A percentile compares a stretch with the other conserved stretches of the same genome.
These are phyloP conservation scores for Sugiyamaella boreocaroliniensis DNA, from an alignment of 805 yeast genomes.

Conservation along the genomic window DNA sequence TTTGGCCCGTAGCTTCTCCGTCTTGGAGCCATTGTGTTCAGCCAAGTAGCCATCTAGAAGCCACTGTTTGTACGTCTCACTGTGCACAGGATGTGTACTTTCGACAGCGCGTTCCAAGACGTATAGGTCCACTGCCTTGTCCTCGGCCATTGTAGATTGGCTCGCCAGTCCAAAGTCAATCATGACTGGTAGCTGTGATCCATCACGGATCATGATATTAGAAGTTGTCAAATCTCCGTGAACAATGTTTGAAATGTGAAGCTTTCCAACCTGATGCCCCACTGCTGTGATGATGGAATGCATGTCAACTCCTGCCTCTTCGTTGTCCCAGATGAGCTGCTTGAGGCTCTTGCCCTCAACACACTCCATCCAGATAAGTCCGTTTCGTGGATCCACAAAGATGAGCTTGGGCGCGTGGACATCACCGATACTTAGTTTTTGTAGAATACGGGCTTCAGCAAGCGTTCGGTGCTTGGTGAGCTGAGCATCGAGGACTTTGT, in stretches of 20 bases:
- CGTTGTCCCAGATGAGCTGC: conserved; percentile 32
- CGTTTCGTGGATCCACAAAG: conserved; percentile 70
- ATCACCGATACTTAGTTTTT: conserved; percentile 39
- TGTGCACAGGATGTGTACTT: conserved; percentile 79
- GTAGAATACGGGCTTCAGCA: conserved; percentile 75
- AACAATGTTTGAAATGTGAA: conserved; percentile 71
- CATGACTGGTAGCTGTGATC: conserved; percentile 43
- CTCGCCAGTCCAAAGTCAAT: conserved; percentile 92
- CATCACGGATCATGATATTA: conserved; percentile 53
- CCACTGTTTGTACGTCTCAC: conserved; percentile 61
- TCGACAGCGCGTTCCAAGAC: conserved; percentile 86
- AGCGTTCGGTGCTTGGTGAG: conserved; percentile 76
- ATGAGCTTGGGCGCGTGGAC: conserved; percentile 66
- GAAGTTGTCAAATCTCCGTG: conserved; percentile 96
- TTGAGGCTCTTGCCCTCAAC: conserved; percentile 46
- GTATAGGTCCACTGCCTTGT: conserved; percentile 94
- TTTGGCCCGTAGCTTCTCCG: conserved; percentile 27
- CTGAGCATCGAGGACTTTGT: conserved; percentile 67
- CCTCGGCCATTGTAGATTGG: conserved; percentile 70
- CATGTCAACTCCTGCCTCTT: neutral
- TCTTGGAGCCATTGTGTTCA: conserved; percentile 14
- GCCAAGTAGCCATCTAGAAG: conserved; percentile 58
- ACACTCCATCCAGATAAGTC: conserved; percentile 83
- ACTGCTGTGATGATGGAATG: conserved; percentile 36
- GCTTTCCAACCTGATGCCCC: conserved; percentile 58